Evolutionary conservation across 495 filamentous ascomycete genomes (phyloP), one percentile per base, ranked within the genome.

Genomic region (Chaetomium fimeti): DNA sequence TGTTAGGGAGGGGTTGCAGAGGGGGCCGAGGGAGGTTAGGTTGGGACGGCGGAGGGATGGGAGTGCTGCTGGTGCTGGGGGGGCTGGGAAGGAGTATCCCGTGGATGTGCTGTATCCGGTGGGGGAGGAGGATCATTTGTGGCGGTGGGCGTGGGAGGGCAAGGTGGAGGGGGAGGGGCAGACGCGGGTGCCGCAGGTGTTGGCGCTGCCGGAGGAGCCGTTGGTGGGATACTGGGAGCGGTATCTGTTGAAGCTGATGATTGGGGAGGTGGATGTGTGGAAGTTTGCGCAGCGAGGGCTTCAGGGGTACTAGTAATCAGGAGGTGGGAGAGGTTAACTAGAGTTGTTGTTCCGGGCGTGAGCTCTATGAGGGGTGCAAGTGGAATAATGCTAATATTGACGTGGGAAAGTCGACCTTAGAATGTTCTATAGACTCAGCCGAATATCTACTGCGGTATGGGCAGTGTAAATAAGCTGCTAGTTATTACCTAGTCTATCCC

Each of bases 211-310:
- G 0, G 72, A 76, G 68, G 74, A 76, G 66, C 72, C 72, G 45
- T 9, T 75, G 56, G 63, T 68, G 0, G 74, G 74, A 16, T 74
- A 70, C 40, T 75, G 73, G 74, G 74, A 76, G 52, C 52, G 72
- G 51, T 68, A 66, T 60, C 22, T 75, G 51, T 32, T 75, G 57
- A 61, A 42, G 0, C 42, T 75, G 66, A 58, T 63, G 52, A 49
- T 15, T 2, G 71, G 72, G 0, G 65, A 73, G 25, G 45, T 56
- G 48, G 74, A 76, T 57, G 71, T 75, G 13, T 76, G 74, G 72
- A 61, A 36, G 59, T 75, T 20, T 59, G 67, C 67, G n/a, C 58
- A 63, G 60, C 43, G n/a, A 25, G 66, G 53, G 56, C 12, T 60
- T 43, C n/a, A 57, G 7, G 32, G 16, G 40, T 48, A 32, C 24